Evolutionary conservation across 768 basidiomycete genomes (phyloP), one percentile per base, ranked within the genome.

Genomic region (Mrakia frigida): DNA sequence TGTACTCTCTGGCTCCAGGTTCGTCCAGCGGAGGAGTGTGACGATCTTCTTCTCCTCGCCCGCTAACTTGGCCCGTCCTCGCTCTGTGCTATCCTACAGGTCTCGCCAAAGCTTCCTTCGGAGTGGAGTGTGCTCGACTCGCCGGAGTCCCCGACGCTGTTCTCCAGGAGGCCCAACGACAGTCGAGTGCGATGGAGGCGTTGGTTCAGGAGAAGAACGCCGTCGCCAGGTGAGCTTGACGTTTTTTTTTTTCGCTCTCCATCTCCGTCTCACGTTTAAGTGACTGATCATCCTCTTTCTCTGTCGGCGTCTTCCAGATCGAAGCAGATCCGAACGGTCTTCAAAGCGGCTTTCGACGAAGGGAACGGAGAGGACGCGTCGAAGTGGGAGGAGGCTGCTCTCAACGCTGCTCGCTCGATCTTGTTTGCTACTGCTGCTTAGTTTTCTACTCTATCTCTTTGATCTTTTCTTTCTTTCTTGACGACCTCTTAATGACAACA

Each of bases 121-220:
- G 94, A 16, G 89, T 97, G 13, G 94, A 96, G 85, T 96, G 94
- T 82, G 94, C 90, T 11, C 88, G 93, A 61, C 87, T 98, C 35
- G 96, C 96, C 0, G 91, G 90, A 13, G 82, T 98, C 46, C 91
- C 93, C 0, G 89, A 91, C 79, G 78, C 82, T 1, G 86, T 98
- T 11, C 85, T 98, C 4, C 23, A 56, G 3, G 56, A n/a, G 0
- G 56, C 56, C 13, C 56, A 56, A 14, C 6, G 56, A 25, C 68
- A 69, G 23, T 37, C 68, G 39, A 28, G 68, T 16, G 41, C 33
- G 10, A 37, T 69, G 39, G 41, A 69, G 68, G 21, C 1, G 3
- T 11, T 39, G 68, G 68, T 69, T 41, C 41, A 43, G 25, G 39
- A 69, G 21, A 39, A 46, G 39, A 69, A 37, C 37, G 16, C 25